Percentiles rank a stretch among this genome's conserved stretches.
Conservation (phyloP, 2,329 filamentous ascomycete genomes). For the Penicillium sp. region DNA sequence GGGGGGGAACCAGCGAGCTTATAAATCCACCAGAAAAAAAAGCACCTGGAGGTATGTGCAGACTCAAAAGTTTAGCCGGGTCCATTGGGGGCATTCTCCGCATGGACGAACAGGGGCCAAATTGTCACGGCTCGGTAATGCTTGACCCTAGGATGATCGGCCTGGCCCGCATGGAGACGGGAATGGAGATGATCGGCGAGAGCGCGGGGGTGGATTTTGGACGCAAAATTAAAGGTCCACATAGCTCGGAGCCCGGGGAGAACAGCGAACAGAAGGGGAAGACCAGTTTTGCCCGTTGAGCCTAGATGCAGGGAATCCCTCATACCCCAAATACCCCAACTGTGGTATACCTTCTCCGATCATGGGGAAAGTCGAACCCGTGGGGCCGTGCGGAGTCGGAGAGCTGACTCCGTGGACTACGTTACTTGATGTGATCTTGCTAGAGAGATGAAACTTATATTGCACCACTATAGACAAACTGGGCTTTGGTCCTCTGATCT, state of each 20-base stretch:
- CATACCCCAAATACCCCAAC: too few species aligned
- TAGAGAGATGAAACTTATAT: not conserved
- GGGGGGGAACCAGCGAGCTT: conserved; percentile 4
- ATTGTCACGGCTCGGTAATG: not conserved
- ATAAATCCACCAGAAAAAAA: conserved; percentile 7
- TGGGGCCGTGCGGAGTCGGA: not conserved
- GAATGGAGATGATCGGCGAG: not conserved
- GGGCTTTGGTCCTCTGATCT: not conserved
- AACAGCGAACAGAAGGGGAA: not conserved
- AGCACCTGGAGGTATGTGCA: not conserved
- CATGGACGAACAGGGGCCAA: not conserved
- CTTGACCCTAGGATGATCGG: not conserved
- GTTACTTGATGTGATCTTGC: not conserved
- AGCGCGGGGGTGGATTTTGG: too few species aligned
- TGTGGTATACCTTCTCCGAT: not conserved
- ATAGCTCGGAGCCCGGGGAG: too few species aligned
- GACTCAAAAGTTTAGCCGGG: not conserved
- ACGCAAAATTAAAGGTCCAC: too few species aligned
- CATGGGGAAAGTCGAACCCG: not conserved
- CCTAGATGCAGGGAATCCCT: too few species aligned
- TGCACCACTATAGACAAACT: not conserved
- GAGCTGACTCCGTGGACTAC: not conserved
- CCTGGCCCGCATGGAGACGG: not conserved
- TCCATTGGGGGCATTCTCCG: conserved; percentile 1
- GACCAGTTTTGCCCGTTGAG: too few species aligned